phyloP scores from a whole-genome alignment of 148 eudicot genomes.

The Rhododendron ovatum region DNA sequence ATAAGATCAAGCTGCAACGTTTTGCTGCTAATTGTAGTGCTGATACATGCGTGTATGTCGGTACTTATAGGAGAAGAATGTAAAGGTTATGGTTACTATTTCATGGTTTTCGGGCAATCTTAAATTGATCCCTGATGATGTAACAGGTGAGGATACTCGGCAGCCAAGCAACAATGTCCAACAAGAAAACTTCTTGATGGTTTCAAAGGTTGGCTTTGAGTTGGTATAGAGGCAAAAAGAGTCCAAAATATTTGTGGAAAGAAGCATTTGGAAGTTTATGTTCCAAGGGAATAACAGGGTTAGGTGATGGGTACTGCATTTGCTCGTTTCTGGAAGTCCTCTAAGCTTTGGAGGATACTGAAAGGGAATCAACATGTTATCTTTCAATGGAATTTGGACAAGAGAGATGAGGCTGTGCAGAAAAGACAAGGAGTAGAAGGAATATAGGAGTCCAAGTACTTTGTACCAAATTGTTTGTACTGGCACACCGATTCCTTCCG shows the following conservation, averaged over 20 bases:
- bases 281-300: conserved; percentile 11
- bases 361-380: neutral
- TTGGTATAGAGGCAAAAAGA: conserved; percentile 11
- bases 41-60: neutral
- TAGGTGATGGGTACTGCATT: neutral
- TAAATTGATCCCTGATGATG: conserved; percentile 8
- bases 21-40: neutral
- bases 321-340: neutral
- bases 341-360: neutral
- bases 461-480: neutral
- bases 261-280: conserved; percentile 17
- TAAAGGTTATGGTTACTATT: neutral
- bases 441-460: neutral
- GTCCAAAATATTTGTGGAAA: conserved; percentile 2
- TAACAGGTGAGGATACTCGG: conserved; percentile 4
- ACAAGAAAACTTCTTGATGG: conserved; percentile 9
- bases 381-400: neutral
- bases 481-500: neutral
- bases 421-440: conserved; percentile 7
- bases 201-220: neutral
- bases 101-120: neutral
- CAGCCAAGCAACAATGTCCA: conserved; percentile 12
- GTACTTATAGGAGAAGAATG: neutral
- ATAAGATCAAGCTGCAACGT: neutral
- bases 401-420: neutral